Evolutionary conservation across 495 filamentous ascomycete genomes (phyloP), one percentile per base, ranked within the genome.

Genomic region (Durotheca rogersii): DNA sequence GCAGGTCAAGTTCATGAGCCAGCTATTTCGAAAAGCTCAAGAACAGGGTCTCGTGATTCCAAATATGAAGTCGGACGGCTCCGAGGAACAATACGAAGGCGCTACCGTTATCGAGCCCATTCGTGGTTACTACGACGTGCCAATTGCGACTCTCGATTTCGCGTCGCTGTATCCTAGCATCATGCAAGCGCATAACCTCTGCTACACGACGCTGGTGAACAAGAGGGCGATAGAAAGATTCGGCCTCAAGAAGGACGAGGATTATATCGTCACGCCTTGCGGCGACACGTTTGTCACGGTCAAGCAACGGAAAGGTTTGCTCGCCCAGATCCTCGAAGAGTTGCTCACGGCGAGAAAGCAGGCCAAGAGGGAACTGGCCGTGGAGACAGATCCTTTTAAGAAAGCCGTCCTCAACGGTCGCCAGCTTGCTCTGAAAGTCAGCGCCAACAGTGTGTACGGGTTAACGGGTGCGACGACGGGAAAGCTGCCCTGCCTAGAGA

Each of bases 81-180:
- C 75, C 1, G 83, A 86, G 27, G 91, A 97, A 38, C 89, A 96
- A 64, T 99, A 99, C 62, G 90, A 93, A 75, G 93, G 93, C 60
- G 93, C 93, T 17, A 99, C 94, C 0, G 93, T 99, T 66, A 99
- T 99, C 63, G 94, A 97, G 58, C 93, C 93, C 6, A 85, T 81
- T 21, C 82, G 89, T 67, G 91, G 88, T 17, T 97, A 92, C 69
- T 96, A 99, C 60, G 81, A 87, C 53, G 88, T 94, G 9, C 93
- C 93, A 3, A 86, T 99, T 53, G 94, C 94, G 4, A 99, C 93
- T 0, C 85, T 99, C 6, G 93, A 99, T 88, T 99, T 99, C 60
- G 94, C 93, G 12, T 96, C 90, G 4, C 83, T 99, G 52, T 99
- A 99, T 63, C 93, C 93, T 7, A 96, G 90, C 68, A 97, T 99